Percentiles rank a stretch among this genome's conserved stretches.
These are phyloP conservation scores for Sporothrix inflata DNA, from an alignment of 2,329 filamentous ascomycete genomes.

Conservation along the genomic window DNA sequence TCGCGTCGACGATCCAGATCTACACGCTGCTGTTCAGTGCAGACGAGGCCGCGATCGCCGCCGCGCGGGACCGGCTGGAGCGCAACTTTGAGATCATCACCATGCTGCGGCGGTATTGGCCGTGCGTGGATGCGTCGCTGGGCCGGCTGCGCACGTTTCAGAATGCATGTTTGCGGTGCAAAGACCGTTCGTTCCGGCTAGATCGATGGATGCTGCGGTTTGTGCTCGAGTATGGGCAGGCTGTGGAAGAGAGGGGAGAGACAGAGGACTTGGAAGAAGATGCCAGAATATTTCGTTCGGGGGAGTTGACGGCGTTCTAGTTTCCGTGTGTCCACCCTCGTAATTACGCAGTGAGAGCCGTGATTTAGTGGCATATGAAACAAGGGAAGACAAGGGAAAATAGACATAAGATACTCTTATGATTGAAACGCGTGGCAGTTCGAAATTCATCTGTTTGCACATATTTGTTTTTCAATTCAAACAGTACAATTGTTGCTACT, in stretches of 20 bases:
- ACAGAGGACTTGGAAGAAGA: not conserved
- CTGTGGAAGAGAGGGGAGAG: not conserved
- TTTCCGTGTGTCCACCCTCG: not conserved
- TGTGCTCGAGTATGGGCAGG: conserved; percentile 14
- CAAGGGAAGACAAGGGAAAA: not conserved
- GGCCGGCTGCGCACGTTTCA: conserved; percentile 12
- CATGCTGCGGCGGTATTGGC: conserved; percentile 9
- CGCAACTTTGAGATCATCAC: conserved; percentile 20
- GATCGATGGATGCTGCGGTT: conserved; percentile 19
- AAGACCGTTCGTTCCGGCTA: conserved; percentile 14
- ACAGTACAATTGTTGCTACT: no score
- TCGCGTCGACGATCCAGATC: conserved; percentile 20
- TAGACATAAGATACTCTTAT: no score
- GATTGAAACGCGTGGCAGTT: no score
- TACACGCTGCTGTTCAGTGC: conserved; percentile 18
- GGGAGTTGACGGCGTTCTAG: conserved; percentile 1
- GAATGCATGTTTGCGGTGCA: conserved; percentile 13
- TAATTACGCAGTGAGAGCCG: no score
- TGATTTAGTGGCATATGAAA: no score
- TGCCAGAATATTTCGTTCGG: not conserved
- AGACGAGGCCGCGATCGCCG: not conserved
- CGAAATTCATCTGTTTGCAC: no score
- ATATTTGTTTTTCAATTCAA: no score
- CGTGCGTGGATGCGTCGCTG: conserved; percentile 5
- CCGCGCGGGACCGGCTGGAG: conserved; percentile 3